These are phyloP conservation scores for Tolypocladium ovalisporum DNA, from an alignment of 2,329 filamentous ascomycete species.

Conservation along the genomic window DNA sequence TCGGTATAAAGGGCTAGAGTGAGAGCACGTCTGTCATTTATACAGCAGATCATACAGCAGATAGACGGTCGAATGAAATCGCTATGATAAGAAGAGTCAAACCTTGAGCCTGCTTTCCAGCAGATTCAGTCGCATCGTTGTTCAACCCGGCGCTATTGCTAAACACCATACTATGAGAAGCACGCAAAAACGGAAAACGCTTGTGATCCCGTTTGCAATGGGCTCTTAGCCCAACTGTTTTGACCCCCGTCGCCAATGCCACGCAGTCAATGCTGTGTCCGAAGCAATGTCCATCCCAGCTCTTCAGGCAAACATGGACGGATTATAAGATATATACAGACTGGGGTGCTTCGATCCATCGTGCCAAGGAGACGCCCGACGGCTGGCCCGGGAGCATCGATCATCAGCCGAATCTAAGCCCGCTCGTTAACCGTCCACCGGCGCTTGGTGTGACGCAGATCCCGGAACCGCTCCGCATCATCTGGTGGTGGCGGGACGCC, in stretches of 20 bases:
- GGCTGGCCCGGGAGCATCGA: neutral
- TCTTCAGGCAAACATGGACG: neutral
- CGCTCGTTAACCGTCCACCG: conserved; percentile 46
- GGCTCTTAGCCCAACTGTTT: neutral
- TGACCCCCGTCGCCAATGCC: conserved; percentile 1
- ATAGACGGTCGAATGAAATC: neutral
- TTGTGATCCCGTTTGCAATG: too few relatives aligned
- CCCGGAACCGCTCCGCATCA: conserved; percentile 33
- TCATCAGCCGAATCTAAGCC: conserved; percentile 6
- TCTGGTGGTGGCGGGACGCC: conserved; percentile 30
- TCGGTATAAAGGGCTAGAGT: too few relatives aligned
- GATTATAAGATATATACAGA: neutral
- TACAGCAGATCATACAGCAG: neutral
- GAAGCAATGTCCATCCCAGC: neutral
- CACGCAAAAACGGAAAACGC: neutral
- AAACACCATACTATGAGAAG: neutral
- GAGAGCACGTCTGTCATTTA: neutral
- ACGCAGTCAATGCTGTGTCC: neutral
- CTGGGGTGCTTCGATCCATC: neutral
- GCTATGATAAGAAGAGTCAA: neutral
- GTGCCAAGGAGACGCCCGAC: neutral
- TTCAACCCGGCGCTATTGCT: neutral
- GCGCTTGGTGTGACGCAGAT: conserved; percentile 35
- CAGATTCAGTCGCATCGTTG: neutral
- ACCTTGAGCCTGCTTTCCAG: neutral